These are phyloP conservation scores for Oryza officinalis DNA, from an alignment of 176 grass and related monocot genomes.

Conservation along the genomic window DNA sequence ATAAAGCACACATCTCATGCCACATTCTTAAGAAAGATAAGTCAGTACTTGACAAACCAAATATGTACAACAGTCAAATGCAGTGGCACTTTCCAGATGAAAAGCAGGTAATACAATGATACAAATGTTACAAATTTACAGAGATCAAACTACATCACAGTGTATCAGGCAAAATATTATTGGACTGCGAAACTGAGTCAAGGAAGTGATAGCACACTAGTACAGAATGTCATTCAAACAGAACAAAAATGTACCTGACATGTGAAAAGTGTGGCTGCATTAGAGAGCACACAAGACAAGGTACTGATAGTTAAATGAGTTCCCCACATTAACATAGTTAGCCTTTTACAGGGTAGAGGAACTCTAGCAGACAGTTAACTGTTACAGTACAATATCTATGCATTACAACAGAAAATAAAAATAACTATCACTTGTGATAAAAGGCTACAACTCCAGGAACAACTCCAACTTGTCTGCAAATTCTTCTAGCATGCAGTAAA, in stretches of 20 bases:
- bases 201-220: not conserved
- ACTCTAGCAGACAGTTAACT: slow-evolving; percentile 18
- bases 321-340: slow-evolving; percentile 28
- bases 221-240: not conserved
- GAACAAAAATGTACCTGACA: not conserved
- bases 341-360: slow-evolving; percentile 16
- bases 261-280: not conserved
- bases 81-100: not conserved
- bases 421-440: slow-evolving; percentile 20
- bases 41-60: not conserved
- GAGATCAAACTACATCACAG: not conserved
- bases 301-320: slow-evolving; percentile 19
- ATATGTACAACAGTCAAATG: slow-evolving; percentile 4
- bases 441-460: slow-evolving; percentile 26
- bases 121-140: not conserved
- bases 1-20: not conserved
- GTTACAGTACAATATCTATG: slow-evolving; percentile 10
- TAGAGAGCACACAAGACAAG: slow-evolving; percentile 27
- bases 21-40: not conserved
- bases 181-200: not conserved
- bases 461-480: slow-evolving; percentile 28
- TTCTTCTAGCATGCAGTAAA: slow-evolving; percentile 45
- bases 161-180: not conserved
- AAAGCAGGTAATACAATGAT: not conserved
- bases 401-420: slow-evolving; percentile 20